Conservation (phyloP, 2,329 filamentous ascomycete species). For the Colletotrichum noveboracense region DNA sequence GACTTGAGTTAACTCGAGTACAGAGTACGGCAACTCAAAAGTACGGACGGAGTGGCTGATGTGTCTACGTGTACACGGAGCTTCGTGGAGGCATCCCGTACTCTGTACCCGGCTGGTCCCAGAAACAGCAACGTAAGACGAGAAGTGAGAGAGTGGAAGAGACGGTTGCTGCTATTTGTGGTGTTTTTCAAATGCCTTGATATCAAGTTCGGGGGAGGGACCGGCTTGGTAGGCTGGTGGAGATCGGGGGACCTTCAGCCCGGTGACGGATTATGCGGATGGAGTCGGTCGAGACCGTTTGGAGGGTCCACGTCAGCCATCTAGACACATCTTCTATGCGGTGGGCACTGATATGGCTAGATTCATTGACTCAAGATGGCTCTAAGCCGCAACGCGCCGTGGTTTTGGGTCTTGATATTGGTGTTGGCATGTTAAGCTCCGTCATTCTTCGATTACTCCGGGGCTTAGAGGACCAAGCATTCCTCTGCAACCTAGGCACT, state of each 20-base stretch:
- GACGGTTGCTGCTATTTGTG: slow-evolving; percentile 6
- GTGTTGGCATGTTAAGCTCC: not conserved
- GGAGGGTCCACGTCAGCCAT: not conserved
- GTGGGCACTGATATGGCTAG: not conserved
- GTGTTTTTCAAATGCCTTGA: not conserved
- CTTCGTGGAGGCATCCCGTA: not conserved
- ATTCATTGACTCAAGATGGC: not conserved
- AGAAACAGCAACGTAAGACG: not conserved
- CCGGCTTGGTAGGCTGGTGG: not conserved
- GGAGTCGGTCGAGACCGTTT: slow-evolving; percentile 10
- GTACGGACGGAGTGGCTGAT: slow-evolving; percentile 11
- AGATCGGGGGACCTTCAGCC: not conserved
- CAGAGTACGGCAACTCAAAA: slow-evolving; percentile 4
- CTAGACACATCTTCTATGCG: not conserved
- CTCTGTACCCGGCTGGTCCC: not conserved
- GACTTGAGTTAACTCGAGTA: not conserved
- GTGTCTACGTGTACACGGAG: not conserved
- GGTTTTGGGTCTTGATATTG: not conserved
- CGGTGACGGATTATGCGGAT: slow-evolving; percentile 3
- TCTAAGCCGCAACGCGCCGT: not conserved
- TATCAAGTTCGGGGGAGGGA: not conserved
- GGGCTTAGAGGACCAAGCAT: no score
- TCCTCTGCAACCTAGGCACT: not conserved
- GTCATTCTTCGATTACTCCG: not conserved
- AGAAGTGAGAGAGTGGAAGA: not conserved